phyloP scores from a whole-genome alignment of 805 yeast species.

The Candida odintsovae region DNA sequence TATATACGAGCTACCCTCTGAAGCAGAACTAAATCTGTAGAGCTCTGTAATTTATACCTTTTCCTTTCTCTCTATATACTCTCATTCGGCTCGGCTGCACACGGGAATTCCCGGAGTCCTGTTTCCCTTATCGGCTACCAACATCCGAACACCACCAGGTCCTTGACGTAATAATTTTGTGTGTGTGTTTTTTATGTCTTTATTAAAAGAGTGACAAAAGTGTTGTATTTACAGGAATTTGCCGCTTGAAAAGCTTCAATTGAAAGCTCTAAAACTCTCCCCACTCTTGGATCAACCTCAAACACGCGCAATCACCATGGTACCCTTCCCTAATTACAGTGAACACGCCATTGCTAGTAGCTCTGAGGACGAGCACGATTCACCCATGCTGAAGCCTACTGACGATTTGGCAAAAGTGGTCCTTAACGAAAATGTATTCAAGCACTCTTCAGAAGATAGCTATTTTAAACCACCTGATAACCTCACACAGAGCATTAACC shows the following conservation, averaged over 20 bases:
- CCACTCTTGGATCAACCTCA: not conserved
- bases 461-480: conserved; percentile 1
- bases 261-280: too few relatives aligned
- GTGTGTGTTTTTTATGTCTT: too few relatives aligned
- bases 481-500: conserved; percentile 19
- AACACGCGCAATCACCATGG: not conserved
- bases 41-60: too few relatives aligned
- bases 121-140: not conserved
- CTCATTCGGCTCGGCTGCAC: too few relatives aligned
- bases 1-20: too few relatives aligned
- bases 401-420: not conserved
- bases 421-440: conserved; percentile 2
- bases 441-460: conserved; percentile 1
- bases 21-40: too few relatives aligned
- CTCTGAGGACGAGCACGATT: conserved; percentile 22
- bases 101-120: not conserved
- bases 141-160: not conserved
- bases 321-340: conserved; percentile 4
- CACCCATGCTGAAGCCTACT: not conserved
- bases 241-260: not conserved
- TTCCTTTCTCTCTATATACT: too few relatives aligned
- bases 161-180: not conserved
- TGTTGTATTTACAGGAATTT: too few relatives aligned
- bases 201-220: too few relatives aligned
- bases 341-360: conserved; percentile 20